Conservation (phyloP, 805 yeast species). For the Brettanomyces anomalus region DNA sequence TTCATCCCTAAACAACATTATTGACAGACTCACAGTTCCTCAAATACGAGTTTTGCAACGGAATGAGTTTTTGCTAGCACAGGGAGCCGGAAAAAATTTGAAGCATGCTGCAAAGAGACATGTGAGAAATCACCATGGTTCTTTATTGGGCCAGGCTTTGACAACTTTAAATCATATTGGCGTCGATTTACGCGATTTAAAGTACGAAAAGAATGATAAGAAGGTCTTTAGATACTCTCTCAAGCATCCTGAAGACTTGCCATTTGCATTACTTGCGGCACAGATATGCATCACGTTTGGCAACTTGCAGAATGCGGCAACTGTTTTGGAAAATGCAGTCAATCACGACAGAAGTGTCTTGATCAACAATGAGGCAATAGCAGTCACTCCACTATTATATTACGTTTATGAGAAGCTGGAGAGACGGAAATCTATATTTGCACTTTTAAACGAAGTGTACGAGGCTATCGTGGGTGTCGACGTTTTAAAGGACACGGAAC, state of each 20-base stretch:
- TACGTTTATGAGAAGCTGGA: slow-evolving; percentile 40
- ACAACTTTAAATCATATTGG: slow-evolving; percentile 13
- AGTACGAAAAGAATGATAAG: slow-evolving; percentile 15
- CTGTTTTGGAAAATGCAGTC: slow-evolving; percentile 27
- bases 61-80: slow-evolving; percentile 37
- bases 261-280: slow-evolving; percentile 26
- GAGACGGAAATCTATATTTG: slow-evolving; percentile 24
- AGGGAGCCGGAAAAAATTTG: slow-evolving; percentile 27
- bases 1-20: slow-evolving; percentile 16
- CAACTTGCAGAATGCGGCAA: slow-evolving; percentile 26
- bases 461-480: slow-evolving; percentile 11
- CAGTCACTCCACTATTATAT: slow-evolving; percentile 40
- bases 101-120: slow-evolving; percentile 12
- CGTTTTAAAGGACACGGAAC: slow-evolving; percentile 9
- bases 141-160: slow-evolving; percentile 15
- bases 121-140: slow-evolving; percentile 14
- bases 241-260: slow-evolving; percentile 20
- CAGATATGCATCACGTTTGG: slow-evolving; percentile 25
- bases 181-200: slow-evolving; percentile 6
- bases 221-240: slow-evolving; percentile 27
- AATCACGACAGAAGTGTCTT: slow-evolving; percentile 5
- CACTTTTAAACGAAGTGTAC: slow-evolving; percentile 25
- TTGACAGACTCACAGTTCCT: slow-evolving; percentile 26
- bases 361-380: slow-evolving; percentile 28
- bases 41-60: slow-evolving; percentile 34